Conservation (phyloP, 192 early-diverging fungal species). For the Coemansia sp. region DNA sequence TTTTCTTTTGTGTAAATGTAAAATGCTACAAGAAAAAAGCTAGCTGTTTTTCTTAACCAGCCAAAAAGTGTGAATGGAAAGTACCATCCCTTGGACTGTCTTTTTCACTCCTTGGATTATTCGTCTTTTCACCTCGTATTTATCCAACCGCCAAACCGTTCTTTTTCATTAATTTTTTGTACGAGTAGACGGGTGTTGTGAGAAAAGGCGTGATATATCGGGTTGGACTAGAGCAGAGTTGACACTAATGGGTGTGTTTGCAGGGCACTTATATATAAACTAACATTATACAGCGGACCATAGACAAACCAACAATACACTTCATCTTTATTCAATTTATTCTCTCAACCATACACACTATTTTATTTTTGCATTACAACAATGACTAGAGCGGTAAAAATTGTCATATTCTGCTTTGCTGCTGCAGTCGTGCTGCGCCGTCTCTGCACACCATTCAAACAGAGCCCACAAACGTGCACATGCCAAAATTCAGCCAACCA, state of each 20-base stretch:
- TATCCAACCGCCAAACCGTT: too few species aligned
- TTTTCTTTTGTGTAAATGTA: background rate
- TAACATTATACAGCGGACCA: background rate
- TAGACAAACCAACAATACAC: slow-evolving; percentile 1
- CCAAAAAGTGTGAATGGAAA: background rate
- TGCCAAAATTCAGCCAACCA: background rate
- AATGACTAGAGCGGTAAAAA: background rate
- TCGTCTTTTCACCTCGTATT: too few species aligned
- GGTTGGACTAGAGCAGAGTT: background rate
- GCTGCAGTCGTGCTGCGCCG: background rate
- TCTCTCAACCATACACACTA: background rate
- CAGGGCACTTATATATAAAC: background rate
- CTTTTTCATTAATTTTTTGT: too few species aligned
- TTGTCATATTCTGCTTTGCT: background rate
- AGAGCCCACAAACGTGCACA: background rate
- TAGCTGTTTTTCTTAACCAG: background rate
- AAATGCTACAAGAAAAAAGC: background rate
- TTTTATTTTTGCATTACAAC: background rate
- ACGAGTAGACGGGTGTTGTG: too few species aligned
- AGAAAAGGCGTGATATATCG: too few species aligned
- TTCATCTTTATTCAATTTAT: background rate
- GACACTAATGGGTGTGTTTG: background rate
- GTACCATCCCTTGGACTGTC: background rate
- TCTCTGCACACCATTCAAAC: background rate
- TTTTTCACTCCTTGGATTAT: background rate